Percentiles rank a stretch among this genome's conserved stretches.
These are phyloP conservation scores for Fistulifera solaris DNA, from an alignment of 108 stramenopile genomes.

Conservation along the genomic window DNA sequence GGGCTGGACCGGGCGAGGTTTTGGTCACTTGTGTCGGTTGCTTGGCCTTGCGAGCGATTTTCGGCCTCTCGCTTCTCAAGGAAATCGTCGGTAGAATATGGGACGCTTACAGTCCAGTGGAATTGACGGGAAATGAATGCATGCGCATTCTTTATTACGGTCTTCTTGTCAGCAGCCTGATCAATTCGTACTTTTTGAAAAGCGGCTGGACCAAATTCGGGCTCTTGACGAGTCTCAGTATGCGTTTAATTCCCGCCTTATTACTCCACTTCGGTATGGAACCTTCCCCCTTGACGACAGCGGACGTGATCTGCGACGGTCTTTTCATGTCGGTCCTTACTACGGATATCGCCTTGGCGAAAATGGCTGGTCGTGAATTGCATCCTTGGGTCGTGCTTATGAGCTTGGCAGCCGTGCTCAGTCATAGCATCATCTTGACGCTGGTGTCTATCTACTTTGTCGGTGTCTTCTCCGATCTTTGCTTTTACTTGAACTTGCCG, in stretches of 20 bases:
- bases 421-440: slow-evolving; percentile 65
- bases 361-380: slow-evolving; percentile 85
- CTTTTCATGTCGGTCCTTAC: slow-evolving; percentile 81
- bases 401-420: slow-evolving; percentile 64
- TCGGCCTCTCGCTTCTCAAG: slow-evolving; percentile 33
- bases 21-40: slow-evolving; percentile 43
- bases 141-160: slow-evolving; percentile 50
- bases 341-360: slow-evolving; percentile 74
- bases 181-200: slow-evolving; percentile 46
- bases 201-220: slow-evolving; percentile 83
- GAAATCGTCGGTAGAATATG: no score
- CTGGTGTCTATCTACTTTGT: slow-evolving; percentile 79
- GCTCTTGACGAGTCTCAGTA: slow-evolving; percentile 52
- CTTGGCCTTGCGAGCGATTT: slow-evolving; percentile 53
- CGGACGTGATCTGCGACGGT: slow-evolving; percentile 77
- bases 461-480: slow-evolving; percentile 84
- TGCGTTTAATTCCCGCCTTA: slow-evolving; percentile 70
- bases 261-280: slow-evolving; percentile 44
- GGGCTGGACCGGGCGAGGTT: slow-evolving; percentile 82
- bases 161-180: slow-evolving; percentile 53
- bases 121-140: slow-evolving; percentile 44
- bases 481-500: slow-evolving; percentile 82
- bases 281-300: slow-evolving; percentile 15
- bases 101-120: slow-evolving; percentile 1
- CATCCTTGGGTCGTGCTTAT: slow-evolving; percentile 84